Base-by-base conservation (phyloP, 306 rosid species). In the Gleditsia sinensis region DNA sequence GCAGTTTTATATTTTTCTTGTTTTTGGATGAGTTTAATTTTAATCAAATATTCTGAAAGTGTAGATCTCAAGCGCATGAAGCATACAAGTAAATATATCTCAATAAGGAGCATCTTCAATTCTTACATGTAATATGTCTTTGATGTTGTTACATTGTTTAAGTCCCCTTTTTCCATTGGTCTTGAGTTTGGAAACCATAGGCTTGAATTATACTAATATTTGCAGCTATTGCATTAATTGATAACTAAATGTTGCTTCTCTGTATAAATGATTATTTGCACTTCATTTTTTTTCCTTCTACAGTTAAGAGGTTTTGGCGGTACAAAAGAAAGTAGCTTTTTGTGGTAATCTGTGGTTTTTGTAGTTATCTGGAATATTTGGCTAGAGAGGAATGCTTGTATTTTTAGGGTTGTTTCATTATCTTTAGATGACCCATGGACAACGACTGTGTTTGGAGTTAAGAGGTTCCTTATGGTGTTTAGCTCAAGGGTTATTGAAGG, bases 61-160 rank as follows among this genome's bases (percentile, higher is more conserved):
- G 76, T 34, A 40, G 75, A 60, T 64, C 67, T 56, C 25, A 57
- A 16, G 43, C 49, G 51, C 60, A 45, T 43, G 51, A 60, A 46
- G 14, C 42, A 67, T 67, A 49, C 53, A 21, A 59, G 11, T 34
- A 67, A 71, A 61, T 42, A 8, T 24, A 42, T 27, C 42, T 19
- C 40, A 43, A 40, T 21, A 51, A 48, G 24, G 3, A 23, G 69
- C 32, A 48, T 59, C 32, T 34, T 48, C 43, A 46, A 14, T 68
- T 67, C 28, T 48, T 23, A 20, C 33, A 6, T 7, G 36, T 19
- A 63, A 76, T 27, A 7, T 70, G 60, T 49, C 50, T 57, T 34
- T 46, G 42, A 16, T 71, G 32, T 59, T 33, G 14, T 33, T 59
- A 17, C 14, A 5, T 32, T 33, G 39, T 9, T 7, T 23, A 28